Evolutionary conservation across 1,139 yeast species (phyloP).

Genomic region (Yamadazyma conglobata): DNA sequence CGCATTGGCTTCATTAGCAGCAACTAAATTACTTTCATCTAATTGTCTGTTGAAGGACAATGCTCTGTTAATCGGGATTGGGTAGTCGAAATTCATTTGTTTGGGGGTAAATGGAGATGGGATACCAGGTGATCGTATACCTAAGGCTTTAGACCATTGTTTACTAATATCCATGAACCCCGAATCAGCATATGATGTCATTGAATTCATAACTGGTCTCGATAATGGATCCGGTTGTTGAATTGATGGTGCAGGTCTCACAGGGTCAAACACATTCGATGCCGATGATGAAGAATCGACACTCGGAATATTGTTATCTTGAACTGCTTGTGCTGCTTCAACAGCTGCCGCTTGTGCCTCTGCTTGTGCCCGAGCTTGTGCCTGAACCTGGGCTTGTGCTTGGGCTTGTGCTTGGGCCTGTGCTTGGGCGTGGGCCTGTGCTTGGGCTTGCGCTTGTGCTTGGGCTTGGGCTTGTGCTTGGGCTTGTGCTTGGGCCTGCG

Average conservation of each 20-base stretch:
- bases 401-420: conserved; percentile 5
- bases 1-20: conserved; percentile 11
- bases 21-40: conserved; percentile 7
- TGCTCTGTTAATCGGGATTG: conserved; percentile 16
- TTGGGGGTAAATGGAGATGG: conserved; percentile 15
- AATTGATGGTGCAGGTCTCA: conserved; percentile 4
- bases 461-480: conserved; percentile 3
- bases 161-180: conserved; percentile 14
- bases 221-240: conserved; percentile 6
- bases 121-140: conserved; percentile 15
- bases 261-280: conserved; percentile 9
- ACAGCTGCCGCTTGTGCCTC: conserved; percentile 2
- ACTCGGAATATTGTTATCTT: conserved; percentile 8
- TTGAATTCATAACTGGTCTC: conserved; percentile 7
- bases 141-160: conserved; percentile 18
- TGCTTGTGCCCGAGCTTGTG: conserved; percentile 1
- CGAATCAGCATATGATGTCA: conserved; percentile 9
- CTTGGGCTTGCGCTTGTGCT: conserved; percentile 1
- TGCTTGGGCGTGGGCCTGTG: conserved; percentile 2
- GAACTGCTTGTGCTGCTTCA: conserved; percentile 1
- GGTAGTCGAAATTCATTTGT: conserved; percentile 13
- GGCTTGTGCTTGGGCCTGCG: conserved; percentile 1
- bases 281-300: conserved; percentile 11
- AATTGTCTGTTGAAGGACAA: conserved; percentile 13
- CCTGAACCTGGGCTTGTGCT: conserved; percentile 1